Percentiles rank a stretch among this genome's conserved stretches.
phyloP scores from a whole-genome alignment of 1,284 basidiomycete genomes.

The Somion occarium region DNA sequence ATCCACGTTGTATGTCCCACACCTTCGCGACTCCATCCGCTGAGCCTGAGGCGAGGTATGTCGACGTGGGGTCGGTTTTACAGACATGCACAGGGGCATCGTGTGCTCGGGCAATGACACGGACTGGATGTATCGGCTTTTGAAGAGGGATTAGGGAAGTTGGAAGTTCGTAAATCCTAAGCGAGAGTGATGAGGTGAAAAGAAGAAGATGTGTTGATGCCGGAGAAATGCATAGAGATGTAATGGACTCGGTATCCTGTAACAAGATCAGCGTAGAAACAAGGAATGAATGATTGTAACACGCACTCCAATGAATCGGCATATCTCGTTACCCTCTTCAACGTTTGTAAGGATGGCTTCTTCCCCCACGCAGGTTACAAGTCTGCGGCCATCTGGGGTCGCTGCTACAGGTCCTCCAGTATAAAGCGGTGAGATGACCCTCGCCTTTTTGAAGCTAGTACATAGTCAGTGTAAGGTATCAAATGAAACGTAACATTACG shows the following conservation, averaged over 20 bases:
- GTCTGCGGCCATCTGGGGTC: conserved; percentile 72
- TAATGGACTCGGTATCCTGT: conserved; percentile 65
- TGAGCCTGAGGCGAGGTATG: conserved; percentile 91
- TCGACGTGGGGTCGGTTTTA: conserved; percentile 79
- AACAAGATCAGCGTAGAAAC: conserved; percentile 2
- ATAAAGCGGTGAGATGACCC: conserved; percentile 75
- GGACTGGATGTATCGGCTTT: conserved; percentile 55
- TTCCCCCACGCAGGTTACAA: conserved; percentile 86
- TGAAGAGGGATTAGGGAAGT: conserved; percentile 35
- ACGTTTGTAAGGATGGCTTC: conserved; percentile 84
- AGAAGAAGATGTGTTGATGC: conserved; percentile 56
- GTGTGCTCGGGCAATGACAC: conserved; percentile 81
- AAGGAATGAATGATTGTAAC: background rate
- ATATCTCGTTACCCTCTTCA: conserved; percentile 68
- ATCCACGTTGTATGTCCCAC: conserved; percentile 88
- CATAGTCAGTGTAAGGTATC: background rate
- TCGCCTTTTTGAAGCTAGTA: conserved; percentile 67
- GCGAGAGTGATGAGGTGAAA: conserved; percentile 68
- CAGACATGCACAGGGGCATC: conserved; percentile 92
- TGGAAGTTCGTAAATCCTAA: conserved; percentile 65
- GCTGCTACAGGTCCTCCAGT: conserved; percentile 85
- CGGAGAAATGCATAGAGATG: conserved; percentile 63
- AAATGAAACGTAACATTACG: conserved; percentile 21
- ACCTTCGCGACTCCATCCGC: conserved; percentile 97
- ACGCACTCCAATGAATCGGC: conserved; percentile 79